These are phyloP conservation scores for Gossypium australe DNA, from an alignment of 345 rosid species.

Conservation along the genomic window DNA sequence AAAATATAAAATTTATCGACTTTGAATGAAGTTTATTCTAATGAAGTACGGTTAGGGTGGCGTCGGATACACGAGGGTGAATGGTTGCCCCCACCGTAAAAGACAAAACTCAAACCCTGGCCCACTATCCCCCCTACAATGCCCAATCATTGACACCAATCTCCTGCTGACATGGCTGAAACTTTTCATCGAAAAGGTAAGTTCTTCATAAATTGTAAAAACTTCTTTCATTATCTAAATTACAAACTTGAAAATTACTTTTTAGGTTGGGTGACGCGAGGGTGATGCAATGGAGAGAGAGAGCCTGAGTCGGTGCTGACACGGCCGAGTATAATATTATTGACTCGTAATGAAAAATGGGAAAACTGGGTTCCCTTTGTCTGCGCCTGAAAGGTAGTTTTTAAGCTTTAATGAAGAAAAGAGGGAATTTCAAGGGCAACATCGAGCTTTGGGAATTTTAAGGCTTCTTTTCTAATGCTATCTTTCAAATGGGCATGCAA, in stretches of 20 bases:
- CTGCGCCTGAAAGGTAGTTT: neutral
- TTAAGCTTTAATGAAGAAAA: neutral
- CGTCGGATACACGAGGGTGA: conserved; percentile 20
- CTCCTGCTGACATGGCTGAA: neutral
- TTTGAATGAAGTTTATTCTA: no score
- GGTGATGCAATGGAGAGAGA: neutral
- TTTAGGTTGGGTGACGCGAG: conserved; percentile 10
- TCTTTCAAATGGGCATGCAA: neutral
- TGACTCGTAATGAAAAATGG: neutral
- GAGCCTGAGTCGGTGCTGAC: conserved; percentile 24
- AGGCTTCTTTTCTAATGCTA: neutral
- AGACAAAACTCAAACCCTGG: conserved; percentile 5
- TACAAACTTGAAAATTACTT: neutral
- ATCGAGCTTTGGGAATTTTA: neutral
- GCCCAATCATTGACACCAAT: neutral
- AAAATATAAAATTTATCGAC: no score
- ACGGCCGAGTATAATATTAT: neutral
- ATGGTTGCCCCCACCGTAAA: conserved; percentile 9
- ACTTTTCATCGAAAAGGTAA: neutral
- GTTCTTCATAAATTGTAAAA: neutral
- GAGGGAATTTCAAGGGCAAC: neutral
- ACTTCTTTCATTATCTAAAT: neutral
- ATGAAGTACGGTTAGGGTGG: neutral
- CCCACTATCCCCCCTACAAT: conserved; percentile 5
- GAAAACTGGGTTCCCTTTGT: neutral